Conservation (phyloP, 75 land plant genomes). For the Ceratopteris richardii region DNA sequence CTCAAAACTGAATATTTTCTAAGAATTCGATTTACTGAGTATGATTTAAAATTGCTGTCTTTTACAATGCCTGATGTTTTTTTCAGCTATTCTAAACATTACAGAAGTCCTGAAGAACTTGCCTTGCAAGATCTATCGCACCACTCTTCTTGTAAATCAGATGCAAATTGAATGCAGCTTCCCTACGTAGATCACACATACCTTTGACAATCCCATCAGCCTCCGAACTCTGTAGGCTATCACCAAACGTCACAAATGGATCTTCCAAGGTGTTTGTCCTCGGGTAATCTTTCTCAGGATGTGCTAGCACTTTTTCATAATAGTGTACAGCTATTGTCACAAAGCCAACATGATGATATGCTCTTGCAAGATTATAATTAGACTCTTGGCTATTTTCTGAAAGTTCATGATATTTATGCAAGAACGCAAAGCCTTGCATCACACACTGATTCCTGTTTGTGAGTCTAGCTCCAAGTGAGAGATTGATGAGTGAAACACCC, state of each 20-base stretch:
- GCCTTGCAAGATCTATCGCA: slow-evolving; percentile 80
- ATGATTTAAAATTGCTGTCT: too few relatives aligned
- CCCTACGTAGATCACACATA: slow-evolving; percentile 66
- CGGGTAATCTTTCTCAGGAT: slow-evolving; percentile 48
- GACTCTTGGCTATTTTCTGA: slow-evolving; percentile 80
- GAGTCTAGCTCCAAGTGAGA: slow-evolving; percentile 73
- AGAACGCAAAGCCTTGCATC: slow-evolving; percentile 77
- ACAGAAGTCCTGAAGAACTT: slow-evolving; percentile 71
- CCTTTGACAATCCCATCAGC: slow-evolving; percentile 19
- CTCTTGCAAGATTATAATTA: slow-evolving; percentile 74
- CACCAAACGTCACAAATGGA: neutral
- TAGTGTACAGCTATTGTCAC: slow-evolving; percentile 70
- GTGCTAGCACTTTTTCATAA: slow-evolving; percentile 81
- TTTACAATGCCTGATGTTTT: too few relatives aligned
- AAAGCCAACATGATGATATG: slow-evolving; percentile 85
- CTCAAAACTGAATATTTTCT: too few relatives aligned
- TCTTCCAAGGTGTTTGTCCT: slow-evolving; percentile 51
- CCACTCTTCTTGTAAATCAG: slow-evolving; percentile 85
- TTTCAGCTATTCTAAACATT: too few relatives aligned
- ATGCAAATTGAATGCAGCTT: slow-evolving; percentile 88
- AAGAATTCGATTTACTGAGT: too few relatives aligned
- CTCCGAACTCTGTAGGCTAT: neutral
- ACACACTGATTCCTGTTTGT: slow-evolving; percentile 68
- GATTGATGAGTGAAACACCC: slow-evolving; percentile 73
- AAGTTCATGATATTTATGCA: slow-evolving; percentile 65